Conservation (phyloP, 495 filamentous ascomycete genomes). For the Annulohypoxylon stygium region DNA sequence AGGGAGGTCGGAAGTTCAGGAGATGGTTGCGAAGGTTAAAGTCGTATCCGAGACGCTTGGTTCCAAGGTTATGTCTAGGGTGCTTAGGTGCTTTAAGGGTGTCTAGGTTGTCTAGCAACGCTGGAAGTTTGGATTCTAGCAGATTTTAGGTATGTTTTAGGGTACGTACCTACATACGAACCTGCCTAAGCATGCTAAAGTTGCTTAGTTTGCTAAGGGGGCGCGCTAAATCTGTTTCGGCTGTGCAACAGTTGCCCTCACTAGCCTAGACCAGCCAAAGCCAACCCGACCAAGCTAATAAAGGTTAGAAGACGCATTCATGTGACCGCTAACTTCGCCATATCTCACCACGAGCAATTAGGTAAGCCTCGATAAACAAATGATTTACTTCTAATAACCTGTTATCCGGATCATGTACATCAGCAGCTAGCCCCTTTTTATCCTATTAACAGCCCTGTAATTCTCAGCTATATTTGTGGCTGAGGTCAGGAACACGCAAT, state of each 20-base stretch:
- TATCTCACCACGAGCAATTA: neutral
- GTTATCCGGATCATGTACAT: conserved; percentile 12
- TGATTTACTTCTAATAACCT: neutral
- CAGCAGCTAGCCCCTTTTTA: conserved; percentile 15
- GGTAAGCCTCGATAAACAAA: conserved; percentile 5
- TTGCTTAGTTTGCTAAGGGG: conserved; percentile 5
- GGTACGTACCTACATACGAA: conserved; percentile 14
- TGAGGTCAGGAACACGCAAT: conserved; percentile 15
- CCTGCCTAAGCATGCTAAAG: neutral
- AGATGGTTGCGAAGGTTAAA: conserved; percentile 46
- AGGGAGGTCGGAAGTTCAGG: conserved; percentile 44
- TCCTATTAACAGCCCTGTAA: conserved; percentile 14
- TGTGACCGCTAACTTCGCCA: conserved; percentile 9
- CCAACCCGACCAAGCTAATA: neutral
- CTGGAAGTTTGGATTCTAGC: conserved; percentile 23
- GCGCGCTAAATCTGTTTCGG: conserved; percentile 21
- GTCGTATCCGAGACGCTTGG: conserved; percentile 48
- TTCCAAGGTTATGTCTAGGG: conserved; percentile 34
- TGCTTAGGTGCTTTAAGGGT: neutral
- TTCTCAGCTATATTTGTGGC: conserved; percentile 10
- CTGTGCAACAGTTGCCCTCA: conserved; percentile 16
- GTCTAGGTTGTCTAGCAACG: conserved; percentile 34
- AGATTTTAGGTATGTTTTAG: conserved; percentile 1
- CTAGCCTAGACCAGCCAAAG: neutral
- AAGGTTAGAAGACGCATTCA: conserved; percentile 3